A percentile compares a stretch with the other conserved stretches of the same genome.
Evolutionary conservation across 805 yeast genomes (phyloP).

Genomic region (Cyberlindnera nakhonratchasimensis): DNA sequence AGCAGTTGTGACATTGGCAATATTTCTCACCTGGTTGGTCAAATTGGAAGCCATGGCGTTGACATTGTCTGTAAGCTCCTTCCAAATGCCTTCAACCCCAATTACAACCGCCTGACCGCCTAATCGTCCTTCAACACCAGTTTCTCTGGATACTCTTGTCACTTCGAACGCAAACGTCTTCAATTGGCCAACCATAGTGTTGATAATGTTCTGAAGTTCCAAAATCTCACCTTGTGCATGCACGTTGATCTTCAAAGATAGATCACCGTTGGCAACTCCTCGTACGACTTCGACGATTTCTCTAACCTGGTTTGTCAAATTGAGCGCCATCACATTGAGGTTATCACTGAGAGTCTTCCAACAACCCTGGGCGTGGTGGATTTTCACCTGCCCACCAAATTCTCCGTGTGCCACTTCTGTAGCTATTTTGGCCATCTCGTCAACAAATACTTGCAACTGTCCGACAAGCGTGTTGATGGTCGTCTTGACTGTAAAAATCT

Average conservation of each 20-base stretch:
- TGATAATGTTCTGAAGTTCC: conserved; percentile 81
- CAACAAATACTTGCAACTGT: conserved; percentile 65
- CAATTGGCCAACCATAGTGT: conserved; percentile 86
- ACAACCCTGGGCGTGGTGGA: conserved; percentile 76
- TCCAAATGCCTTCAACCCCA: conserved; percentile 89
- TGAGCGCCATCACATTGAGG: conserved; percentile 86
- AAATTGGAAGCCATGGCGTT: conserved; percentile 90
- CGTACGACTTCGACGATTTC: conserved; percentile 88
- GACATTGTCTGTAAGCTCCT: conserved; percentile 84
- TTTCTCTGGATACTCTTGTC: conserved; percentile 85
- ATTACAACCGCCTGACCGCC: conserved; percentile 89
- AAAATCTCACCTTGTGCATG: conserved; percentile 90
- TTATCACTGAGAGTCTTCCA: conserved; percentile 88
- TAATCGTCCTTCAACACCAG: conserved; percentile 85
- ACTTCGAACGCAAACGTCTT: conserved; percentile 87
- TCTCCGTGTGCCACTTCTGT: conserved; percentile 88
- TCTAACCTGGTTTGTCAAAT: conserved; percentile 82
- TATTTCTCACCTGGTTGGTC: conserved; percentile 86
- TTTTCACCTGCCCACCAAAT: conserved; percentile 83
- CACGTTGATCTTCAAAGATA: conserved; percentile 78
- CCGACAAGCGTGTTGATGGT: conserved; percentile 87
- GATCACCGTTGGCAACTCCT: conserved; percentile 85
- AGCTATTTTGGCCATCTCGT: conserved; percentile 75
- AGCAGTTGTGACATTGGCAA: conserved; percentile 81
- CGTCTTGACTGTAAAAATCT: conserved; percentile 68